Percentiles rank a stretch among this genome's conserved stretches.
phyloP scores from a whole-genome alignment of 805 yeast species.

The Ogataea dorogensis region DNA sequence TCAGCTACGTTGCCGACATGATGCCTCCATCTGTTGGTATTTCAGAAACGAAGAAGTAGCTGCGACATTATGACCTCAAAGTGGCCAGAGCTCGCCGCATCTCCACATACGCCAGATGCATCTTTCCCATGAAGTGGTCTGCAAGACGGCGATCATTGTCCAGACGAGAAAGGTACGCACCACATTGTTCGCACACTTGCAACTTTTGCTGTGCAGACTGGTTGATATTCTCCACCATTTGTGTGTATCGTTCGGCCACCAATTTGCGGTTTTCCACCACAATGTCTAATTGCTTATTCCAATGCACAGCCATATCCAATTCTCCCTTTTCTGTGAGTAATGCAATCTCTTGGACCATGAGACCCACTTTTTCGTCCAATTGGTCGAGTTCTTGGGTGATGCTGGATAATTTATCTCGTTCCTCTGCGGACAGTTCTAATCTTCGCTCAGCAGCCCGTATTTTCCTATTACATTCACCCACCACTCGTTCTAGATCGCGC shows the following conservation, averaged over 20 bases:
- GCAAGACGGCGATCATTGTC: slow-evolving; percentile 88
- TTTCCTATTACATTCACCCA: slow-evolving; percentile 65
- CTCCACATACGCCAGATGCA: slow-evolving; percentile 77
- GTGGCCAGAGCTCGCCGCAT: slow-evolving; percentile 60
- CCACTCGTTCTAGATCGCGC: slow-evolving; percentile 47
- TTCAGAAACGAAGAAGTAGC: slow-evolving; percentile 5
- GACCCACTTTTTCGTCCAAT: slow-evolving; percentile 60
- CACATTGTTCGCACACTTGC: slow-evolving; percentile 88
- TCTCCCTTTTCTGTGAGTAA: slow-evolving; percentile 50
- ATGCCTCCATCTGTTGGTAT: slow-evolving; percentile 37
- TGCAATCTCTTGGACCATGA: slow-evolving; percentile 66
- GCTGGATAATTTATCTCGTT: slow-evolving; percentile 27
- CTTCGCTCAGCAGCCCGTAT: slow-evolving; percentile 61
- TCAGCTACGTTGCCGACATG: slow-evolving; percentile 29
- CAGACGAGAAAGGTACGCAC: slow-evolving; percentile 79
- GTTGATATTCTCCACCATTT: slow-evolving; percentile 68
- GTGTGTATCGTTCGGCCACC: slow-evolving; percentile 55
- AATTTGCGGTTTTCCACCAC: slow-evolving; percentile 47
- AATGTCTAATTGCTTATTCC: slow-evolving; percentile 45
- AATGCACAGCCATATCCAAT: slow-evolving; percentile 48
- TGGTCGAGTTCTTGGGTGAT: slow-evolving; percentile 52
- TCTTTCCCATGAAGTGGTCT: slow-evolving; percentile 85
- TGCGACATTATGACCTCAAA: slow-evolving; percentile 24
- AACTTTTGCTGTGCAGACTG: slow-evolving; percentile 86
- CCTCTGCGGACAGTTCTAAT: slow-evolving; percentile 71